Percentiles rank a stretch among this genome's conserved stretches.
Conservation (phyloP, 2,329 filamentous ascomycete genomes). For the Apiospora pterosperma region DNA sequence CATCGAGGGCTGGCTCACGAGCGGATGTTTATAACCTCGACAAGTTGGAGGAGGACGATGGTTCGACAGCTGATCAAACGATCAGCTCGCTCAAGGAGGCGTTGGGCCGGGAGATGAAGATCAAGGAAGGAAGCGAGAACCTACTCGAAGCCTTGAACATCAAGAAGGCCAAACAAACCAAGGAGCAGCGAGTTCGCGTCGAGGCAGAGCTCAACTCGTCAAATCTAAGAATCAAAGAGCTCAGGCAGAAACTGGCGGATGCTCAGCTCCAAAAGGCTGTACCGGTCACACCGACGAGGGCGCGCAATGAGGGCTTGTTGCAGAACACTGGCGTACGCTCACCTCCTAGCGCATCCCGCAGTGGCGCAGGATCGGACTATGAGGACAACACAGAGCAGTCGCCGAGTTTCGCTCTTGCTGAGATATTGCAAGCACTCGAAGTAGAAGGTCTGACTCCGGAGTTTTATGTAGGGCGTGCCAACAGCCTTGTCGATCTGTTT, state of each 20-base stretch:
- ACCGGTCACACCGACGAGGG: conserved; percentile 50
- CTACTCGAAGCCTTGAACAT: conserved; percentile 90
- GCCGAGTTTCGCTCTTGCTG: conserved; percentile 85
- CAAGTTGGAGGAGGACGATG: conserved; percentile 61
- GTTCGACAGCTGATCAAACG: conserved; percentile 61
- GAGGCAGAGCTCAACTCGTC: conserved; percentile 89
- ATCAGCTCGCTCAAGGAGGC: conserved; percentile 75
- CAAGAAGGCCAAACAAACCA: conserved; percentile 94
- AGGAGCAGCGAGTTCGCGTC: conserved; percentile 74
- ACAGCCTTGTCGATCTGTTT: conserved; percentile 93
- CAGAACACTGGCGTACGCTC: conserved; percentile 50
- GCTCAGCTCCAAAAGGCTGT: conserved; percentile 48
- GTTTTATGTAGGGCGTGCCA: conserved; percentile 92
- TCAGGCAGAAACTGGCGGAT: conserved; percentile 59
- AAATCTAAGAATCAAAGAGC: conserved; percentile 66
- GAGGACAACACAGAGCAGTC: conserved; percentile 66
- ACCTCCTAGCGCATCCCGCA: conserved; percentile 53
- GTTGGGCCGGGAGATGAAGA: conserved; percentile 94
- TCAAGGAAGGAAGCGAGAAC: conserved; percentile 96
- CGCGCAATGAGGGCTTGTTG: conserved; percentile 45
- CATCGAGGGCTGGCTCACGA: conserved; percentile 61
- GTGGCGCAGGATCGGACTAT: conserved; percentile 61
- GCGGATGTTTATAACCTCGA: conserved; percentile 50
- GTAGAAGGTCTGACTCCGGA: conserved; percentile 83
- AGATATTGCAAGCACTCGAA: conserved; percentile 87